Percentiles rank a stretch among this genome's conserved stretches.
These are phyloP conservation scores for Tricholoma matsutake DNA, from an alignment of 768 basidiomycete genomes.

Conservation along the genomic window DNA sequence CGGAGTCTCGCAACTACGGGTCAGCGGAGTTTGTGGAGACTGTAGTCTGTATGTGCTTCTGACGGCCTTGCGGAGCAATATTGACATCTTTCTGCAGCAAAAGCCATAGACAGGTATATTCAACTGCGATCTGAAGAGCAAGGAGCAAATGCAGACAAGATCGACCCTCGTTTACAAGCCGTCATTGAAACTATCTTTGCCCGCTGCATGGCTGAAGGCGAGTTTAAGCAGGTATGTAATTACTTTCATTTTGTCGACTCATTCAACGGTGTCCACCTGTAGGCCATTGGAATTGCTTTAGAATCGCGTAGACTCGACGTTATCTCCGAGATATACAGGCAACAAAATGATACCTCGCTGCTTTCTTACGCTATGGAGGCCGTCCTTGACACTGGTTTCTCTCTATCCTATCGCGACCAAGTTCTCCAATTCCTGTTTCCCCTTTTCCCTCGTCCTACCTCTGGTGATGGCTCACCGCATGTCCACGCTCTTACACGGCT, in stretches of 20 bases:
- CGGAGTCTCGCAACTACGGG: slow-evolving; percentile 56
- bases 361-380: slow-evolving; percentile 92
- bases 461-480: slow-evolving; percentile 71
- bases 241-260: slow-evolving; percentile 8
- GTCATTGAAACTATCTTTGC: slow-evolving; percentile 90
- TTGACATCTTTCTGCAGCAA: slow-evolving; percentile 51
- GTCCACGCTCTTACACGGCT: slow-evolving; percentile 83
- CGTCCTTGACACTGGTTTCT: slow-evolving; percentile 86
- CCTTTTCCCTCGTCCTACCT: slow-evolving; percentile 78
- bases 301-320: slow-evolving; percentile 89
- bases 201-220: slow-evolving; percentile 82
- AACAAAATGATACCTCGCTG: slow-evolving; percentile 71
- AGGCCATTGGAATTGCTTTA: slow-evolving; percentile 95
- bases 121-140: slow-evolving; percentile 59
- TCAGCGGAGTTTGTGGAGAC: slow-evolving; percentile 93
- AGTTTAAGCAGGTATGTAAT: slow-evolving; percentile 77
- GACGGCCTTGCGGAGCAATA: neutral
- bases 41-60: slow-evolving; percentile 72
- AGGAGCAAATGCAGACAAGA: slow-evolving; percentile 48
- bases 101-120: slow-evolving; percentile 94
- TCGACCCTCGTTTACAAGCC: slow-evolving; percentile 74
- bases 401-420: slow-evolving; percentile 80
- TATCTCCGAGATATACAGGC: slow-evolving; percentile 70
- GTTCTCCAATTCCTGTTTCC: slow-evolving; percentile 76
- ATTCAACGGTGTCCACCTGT: slow-evolving; percentile 1